phyloP scores from a whole-genome alignment of 2,329 filamentous ascomycete species.

The Mollisia scopiformis region DNA sequence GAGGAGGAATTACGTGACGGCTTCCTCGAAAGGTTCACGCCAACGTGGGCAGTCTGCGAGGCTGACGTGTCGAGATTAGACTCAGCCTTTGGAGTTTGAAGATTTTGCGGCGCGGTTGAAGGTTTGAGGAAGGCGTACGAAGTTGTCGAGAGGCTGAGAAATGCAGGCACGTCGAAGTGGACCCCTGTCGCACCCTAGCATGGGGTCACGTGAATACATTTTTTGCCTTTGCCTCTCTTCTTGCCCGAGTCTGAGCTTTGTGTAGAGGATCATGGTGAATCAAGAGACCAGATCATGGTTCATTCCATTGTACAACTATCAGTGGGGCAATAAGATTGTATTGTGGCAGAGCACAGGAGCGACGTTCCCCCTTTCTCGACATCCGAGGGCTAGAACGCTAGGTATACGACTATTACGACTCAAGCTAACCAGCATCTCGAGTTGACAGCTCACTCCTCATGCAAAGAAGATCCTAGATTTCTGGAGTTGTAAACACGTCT shows the following conservation, averaged over 20 bases:
- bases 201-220: neutral
- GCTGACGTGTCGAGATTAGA: slow-evolving; percentile 22
- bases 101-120: slow-evolving; percentile 6
- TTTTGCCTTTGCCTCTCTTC: too few relatives aligned
- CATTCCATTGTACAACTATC: neutral
- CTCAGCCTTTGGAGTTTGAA: slow-evolving; percentile 16
- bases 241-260: neutral
- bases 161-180: neutral
- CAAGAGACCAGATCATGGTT: neutral
- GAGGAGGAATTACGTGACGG: neutral
- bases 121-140: slow-evolving; percentile 6
- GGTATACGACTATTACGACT: neutral
- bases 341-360: slow-evolving; percentile 1
- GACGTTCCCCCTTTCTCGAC: neutral
- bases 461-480: neutral
- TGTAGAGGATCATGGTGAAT: neutral
- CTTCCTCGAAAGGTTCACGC: neutral
- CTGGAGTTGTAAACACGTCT: neutral
- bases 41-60: slow-evolving; percentile 22
- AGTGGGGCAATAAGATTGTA: neutral
- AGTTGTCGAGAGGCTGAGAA: slow-evolving; percentile 16
- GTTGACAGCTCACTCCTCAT: neutral
- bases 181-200: neutral
- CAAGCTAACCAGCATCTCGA: neutral
- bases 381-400: neutral